A percentile compares a stretch with the other conserved stretches of the same genome.
phyloP scores from a whole-genome alignment of 1,284 basidiomycete species.

The Ceratobasidium papillatum region DNA sequence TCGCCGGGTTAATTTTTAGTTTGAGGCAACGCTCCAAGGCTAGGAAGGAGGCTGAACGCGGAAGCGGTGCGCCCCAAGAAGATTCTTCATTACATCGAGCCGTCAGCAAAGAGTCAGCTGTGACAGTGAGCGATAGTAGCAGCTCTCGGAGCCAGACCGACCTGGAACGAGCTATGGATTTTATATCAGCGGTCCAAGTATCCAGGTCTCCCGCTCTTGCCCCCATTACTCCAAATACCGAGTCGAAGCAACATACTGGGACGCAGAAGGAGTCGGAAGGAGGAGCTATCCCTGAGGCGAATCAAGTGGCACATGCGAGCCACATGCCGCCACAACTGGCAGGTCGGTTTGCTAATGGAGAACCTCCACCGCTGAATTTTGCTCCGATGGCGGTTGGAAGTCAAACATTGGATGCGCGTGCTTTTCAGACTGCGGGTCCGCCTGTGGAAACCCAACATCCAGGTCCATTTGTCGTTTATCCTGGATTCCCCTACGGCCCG shows the following conservation, averaged over 20 bases:
- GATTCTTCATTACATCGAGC: neutral
- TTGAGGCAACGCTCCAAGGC: slow-evolving; percentile 30
- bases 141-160: neutral
- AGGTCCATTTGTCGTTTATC: neutral
- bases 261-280: neutral
- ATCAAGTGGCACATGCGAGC: neutral
- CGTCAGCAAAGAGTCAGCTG: neutral
- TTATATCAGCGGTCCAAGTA: slow-evolving; percentile 8
- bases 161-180: slow-evolving; percentile 28
- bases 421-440: neutral
- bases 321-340: neutral
- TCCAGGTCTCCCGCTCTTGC: slow-evolving; percentile 12
- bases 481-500: neutral
- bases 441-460: neutral
- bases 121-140: neutral
- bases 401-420: neutral
- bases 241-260: slow-evolving; percentile 4
- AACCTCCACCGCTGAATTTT: too few species aligned
- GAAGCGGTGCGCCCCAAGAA: neutral
- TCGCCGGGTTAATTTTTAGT: slow-evolving; percentile 32
- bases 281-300: neutral
- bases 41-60: neutral
- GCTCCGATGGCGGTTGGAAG: neutral
- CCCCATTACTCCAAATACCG: neutral
- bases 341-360: neutral